phyloP scores from a whole-genome alignment of 371 early-diverging fungal species.

The Circinella umbellata region DNA sequence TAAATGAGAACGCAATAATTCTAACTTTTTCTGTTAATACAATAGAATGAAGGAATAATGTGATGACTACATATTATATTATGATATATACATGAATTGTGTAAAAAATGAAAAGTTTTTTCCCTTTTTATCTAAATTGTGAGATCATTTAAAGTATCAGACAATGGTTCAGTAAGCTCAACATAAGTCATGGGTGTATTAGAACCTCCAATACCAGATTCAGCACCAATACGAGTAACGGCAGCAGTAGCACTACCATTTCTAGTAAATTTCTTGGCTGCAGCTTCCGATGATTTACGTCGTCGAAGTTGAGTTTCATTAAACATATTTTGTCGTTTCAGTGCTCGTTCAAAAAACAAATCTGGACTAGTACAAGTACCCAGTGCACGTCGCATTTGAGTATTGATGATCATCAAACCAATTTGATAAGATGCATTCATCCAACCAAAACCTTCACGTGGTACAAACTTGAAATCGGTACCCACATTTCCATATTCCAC shows the following conservation, averaged over 20 bases:
- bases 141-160: neutral
- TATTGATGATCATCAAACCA: conserved; percentile 77
- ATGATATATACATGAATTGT: too few relatives aligned
- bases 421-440: conserved; percentile 95
- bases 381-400: conserved; percentile 77
- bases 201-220: conserved; percentile 23
- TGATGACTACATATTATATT: too few relatives aligned
- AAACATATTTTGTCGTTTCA: conserved; percentile 33
- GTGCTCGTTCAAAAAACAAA: conserved; percentile 55
- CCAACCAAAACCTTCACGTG: conserved; percentile 98
- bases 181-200: conserved; percentile 13
- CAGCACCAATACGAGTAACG: conserved; percentile 34
- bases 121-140: neutral
- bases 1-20: too few relatives aligned
- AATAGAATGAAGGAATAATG: too few relatives aligned
- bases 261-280: conserved; percentile 39
- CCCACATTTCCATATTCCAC: conserved; percentile 98
- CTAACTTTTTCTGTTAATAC: too few relatives aligned
- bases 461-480: conserved; percentile 92
- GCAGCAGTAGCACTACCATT: conserved; percentile 41
- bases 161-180: conserved; percentile 17
- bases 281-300: conserved; percentile 23
- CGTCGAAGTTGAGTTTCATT: conserved; percentile 18
- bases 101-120: too few relatives aligned
- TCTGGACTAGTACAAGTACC: conserved; percentile 84